Conservation (phyloP, 208 protist species). For the Histomonas meleagridis region DNA sequence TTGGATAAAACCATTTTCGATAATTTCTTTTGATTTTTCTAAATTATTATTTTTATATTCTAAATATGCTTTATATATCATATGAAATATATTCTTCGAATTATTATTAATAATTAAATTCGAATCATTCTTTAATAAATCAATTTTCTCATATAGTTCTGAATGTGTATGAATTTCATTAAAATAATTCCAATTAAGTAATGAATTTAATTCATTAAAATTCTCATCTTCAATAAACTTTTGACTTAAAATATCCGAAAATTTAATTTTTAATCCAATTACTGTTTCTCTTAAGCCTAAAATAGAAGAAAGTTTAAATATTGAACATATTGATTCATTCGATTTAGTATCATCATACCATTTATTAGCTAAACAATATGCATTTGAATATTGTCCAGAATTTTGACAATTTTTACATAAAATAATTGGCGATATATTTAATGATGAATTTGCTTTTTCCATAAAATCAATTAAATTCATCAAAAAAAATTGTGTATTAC, state of each 20-base stretch:
- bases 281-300: background rate
- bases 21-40: background rate
- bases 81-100: no score
- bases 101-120: no score
- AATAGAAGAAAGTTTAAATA: background rate
- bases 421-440: background rate
- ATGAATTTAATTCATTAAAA: no score
- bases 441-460: background rate
- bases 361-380: background rate
- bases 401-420: background rate
- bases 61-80: no score
- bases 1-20: background rate
- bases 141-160: no score
- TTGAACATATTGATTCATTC: background rate
- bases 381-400: background rate
- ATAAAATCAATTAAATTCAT: conserved; percentile 17
- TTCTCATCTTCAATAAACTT: no score
- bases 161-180: no score
- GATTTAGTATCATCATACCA: background rate
- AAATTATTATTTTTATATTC: background rate
- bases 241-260: no score
- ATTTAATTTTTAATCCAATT: no score
- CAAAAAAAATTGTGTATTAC: background rate
- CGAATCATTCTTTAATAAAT: no score
- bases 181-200: no score